A percentile compares a stretch with the other conserved stretches of the same genome.
Conservation (phyloP, 2,329 filamentous ascomycete genomes). For the Diplodia scrobiculata region DNA sequence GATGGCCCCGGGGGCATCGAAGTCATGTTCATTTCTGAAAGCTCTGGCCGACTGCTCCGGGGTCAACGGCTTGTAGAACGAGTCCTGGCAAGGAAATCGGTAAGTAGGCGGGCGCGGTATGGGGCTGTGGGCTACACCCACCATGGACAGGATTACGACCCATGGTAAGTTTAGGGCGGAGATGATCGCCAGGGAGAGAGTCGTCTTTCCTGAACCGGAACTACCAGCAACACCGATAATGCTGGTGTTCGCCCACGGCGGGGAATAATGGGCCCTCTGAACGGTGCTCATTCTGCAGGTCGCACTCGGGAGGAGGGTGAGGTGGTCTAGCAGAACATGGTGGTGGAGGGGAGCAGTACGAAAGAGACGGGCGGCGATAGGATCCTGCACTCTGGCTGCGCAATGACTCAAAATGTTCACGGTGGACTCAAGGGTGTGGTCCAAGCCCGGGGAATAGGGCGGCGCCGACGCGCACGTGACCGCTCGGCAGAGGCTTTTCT, state of each 20-base stretch:
- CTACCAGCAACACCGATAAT: conserved; percentile 96
- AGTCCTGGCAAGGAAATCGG: conserved; percentile 65
- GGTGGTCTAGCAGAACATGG: conserved; percentile 19
- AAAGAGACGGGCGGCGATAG: conserved; percentile 25
- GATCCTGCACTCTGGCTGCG: conserved; percentile 21
- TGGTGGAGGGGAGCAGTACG: neutral
- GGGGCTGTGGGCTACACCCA: conserved; percentile 45
- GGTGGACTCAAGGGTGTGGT: conserved; percentile 13
- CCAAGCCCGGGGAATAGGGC: conserved; percentile 11
- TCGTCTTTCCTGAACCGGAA: conserved; percentile 95
- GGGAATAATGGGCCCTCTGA: conserved; percentile 71
- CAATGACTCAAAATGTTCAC: conserved; percentile 30
- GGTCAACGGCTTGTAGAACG: conserved; percentile 90
- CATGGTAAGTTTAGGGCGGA: conserved; percentile 87
- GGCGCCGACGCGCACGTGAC: conserved; percentile 9
- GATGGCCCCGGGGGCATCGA: conserved; percentile 90
- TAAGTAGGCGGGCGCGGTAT: conserved; percentile 32
- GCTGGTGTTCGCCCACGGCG: conserved; percentile 93
- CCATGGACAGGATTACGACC: conserved; percentile 98
- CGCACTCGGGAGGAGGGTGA: neutral
- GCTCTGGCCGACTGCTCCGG: conserved; percentile 76
- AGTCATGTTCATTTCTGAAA: conserved; percentile 90
- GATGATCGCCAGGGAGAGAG: conserved; percentile 87
- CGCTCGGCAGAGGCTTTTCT: conserved; percentile 27
- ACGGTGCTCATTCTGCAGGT: conserved; percentile 22